Evolutionary conservation across 768 basidiomycete genomes (phyloP).

Genomic region (Russula compacta): DNA sequence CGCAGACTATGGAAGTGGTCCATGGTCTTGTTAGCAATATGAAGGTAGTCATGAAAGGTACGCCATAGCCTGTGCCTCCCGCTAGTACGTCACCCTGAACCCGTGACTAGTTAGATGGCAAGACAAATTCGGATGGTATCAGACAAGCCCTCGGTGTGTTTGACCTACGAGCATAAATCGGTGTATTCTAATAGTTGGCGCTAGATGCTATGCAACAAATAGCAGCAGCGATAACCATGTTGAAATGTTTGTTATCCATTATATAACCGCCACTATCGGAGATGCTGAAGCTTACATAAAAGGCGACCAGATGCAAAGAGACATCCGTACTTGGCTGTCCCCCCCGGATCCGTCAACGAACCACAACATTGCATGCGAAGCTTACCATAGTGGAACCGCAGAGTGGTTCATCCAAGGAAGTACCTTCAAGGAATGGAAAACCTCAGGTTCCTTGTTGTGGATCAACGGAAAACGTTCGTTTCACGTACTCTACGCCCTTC

Average conservation of each 20-base stretch:
- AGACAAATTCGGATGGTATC: background rate
- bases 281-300: background rate
- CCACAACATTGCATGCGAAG: background rate
- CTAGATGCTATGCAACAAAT: background rate
- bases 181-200: background rate
- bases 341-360: background rate
- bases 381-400: background rate
- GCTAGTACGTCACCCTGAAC: background rate
- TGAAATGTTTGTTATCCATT: background rate
- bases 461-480: background rate
- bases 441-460: background rate
- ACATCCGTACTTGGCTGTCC: background rate
- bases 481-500: too few species aligned
- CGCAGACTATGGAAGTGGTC: background rate
- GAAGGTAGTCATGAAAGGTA: background rate
- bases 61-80: background rate
- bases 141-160: background rate
- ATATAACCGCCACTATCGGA: background rate
- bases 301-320: background rate
- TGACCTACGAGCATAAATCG: background rate
- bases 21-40: background rate
- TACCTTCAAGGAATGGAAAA: background rate
- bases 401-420: background rate
- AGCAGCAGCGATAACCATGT: background rate
- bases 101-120: background rate